Conservation (phyloP, 2,329 filamentous ascomycete species). For the Zalaria obscura region DNA sequence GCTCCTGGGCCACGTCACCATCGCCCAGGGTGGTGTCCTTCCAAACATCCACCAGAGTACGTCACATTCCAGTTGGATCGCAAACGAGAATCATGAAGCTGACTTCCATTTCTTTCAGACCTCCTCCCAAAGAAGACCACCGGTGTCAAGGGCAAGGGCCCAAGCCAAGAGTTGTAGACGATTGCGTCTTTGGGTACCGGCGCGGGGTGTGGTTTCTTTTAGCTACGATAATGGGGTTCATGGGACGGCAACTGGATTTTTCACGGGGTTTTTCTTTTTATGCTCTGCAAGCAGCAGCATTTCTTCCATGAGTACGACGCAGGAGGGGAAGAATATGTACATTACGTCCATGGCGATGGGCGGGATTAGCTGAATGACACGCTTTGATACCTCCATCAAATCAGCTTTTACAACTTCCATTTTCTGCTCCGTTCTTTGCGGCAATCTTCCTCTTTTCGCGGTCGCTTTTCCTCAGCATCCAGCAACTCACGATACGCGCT, state of each 20-base stretch:
- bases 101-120: constrained; percentile 47
- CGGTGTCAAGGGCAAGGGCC: constrained; percentile 50
- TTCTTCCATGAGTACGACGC: background rate
- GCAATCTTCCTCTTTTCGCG: too few relatives aligned
- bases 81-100: background rate
- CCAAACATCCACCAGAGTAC: constrained; percentile 96
- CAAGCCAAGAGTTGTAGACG: constrained; percentile 85
- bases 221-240: constrained; percentile 9
- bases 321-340: constrained; percentile 42
- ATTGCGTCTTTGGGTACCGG: constrained; percentile 12
- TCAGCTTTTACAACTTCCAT: too few relatives aligned
- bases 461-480: too few relatives aligned
- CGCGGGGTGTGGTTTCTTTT: constrained; percentile 6
- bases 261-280: constrained; percentile 2
- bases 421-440: too few relatives aligned
- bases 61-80: constrained; percentile 23
- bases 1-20: constrained; percentile 89
- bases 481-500: too few relatives aligned
- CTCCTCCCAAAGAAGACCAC: constrained; percentile 97
- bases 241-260: constrained; percentile 6
- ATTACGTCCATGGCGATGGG: constrained; percentile 55
- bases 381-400: constrained; percentile 4
- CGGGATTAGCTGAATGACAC: constrained; percentile 6
- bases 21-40: constrained; percentile 91
- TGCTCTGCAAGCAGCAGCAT: constrained; percentile 2